These are phyloP conservation scores for Trichoderma hamatum DNA, from an alignment of 2,329 filamentous ascomycete genomes.

Conservation along the genomic window DNA sequence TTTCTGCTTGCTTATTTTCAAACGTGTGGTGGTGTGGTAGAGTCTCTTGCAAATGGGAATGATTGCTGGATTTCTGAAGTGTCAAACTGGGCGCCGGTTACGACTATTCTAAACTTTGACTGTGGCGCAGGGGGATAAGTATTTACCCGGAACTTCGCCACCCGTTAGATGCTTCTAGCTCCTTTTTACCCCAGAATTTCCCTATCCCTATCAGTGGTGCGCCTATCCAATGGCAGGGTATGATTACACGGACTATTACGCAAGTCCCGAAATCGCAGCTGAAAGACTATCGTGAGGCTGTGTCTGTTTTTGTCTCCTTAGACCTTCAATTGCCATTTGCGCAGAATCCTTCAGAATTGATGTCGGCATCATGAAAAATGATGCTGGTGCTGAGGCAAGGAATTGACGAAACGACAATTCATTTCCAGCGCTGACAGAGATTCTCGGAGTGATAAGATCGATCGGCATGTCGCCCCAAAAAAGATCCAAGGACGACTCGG, in stretches of 20 bases:
- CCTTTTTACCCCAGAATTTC: slow-evolving; percentile 21
- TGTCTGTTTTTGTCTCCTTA: neutral
- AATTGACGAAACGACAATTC: neutral
- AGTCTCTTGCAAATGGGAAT: neutral
- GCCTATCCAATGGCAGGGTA: neutral
- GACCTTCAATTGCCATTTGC: neutral
- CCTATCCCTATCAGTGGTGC: neutral
- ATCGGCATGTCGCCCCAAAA: slow-evolving; percentile 14
- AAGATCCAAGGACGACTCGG: slow-evolving; percentile 7
- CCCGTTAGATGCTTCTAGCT: neutral
- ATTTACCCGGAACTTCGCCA: slow-evolving; percentile 18
- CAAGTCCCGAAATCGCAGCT: neutral
- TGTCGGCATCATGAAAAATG: neutral
- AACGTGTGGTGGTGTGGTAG: neutral
- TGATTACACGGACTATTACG: neutral
- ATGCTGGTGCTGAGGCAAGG: neutral
- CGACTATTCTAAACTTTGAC: slow-evolving; percentile 3
- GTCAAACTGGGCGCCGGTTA: neutral
- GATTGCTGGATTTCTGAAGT: neutral
- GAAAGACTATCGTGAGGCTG: neutral
- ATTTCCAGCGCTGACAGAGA: neutral
- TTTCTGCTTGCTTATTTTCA: neutral
- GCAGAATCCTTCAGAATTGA: neutral
- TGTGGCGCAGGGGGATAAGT: slow-evolving; percentile 14
- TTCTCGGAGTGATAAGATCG: neutral